Evolutionary conservation across 1,139 yeast genomes (phyloP).

Genomic region (Suhomyces ambrosiae): DNA sequence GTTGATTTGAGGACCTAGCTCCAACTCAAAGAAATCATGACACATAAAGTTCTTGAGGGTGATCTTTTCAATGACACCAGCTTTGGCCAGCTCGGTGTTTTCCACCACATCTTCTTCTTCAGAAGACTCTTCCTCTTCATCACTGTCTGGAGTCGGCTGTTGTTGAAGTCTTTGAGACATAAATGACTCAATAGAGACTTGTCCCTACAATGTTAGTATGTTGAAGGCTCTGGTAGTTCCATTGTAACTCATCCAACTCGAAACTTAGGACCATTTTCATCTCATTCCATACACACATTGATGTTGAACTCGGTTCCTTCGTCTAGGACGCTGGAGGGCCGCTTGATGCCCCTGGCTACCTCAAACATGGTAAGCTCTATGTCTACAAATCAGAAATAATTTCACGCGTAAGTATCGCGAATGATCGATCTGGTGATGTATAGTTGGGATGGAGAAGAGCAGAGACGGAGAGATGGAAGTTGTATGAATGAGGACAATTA

Average conservation of each 20-base stretch:
- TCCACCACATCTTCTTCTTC: conserved; percentile 20
- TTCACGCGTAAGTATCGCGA: too few species aligned
- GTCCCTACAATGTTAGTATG: conserved; percentile 11
- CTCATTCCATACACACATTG: conserved; percentile 7
- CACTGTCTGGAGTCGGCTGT: conserved; percentile 4
- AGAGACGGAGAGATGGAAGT: too few species aligned
- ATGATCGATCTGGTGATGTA: too few species aligned
- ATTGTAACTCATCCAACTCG: conserved; percentile 1
- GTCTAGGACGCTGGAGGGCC: conserved; percentile 8
- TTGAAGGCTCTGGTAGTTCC: background rate
- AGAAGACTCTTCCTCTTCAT: conserved; percentile 9
- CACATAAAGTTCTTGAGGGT: conserved; percentile 73
- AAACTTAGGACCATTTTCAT: too few species aligned
- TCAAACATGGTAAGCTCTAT: conserved; percentile 3
- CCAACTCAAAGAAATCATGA: conserved; percentile 77
- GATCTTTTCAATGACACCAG: conserved; percentile 61
- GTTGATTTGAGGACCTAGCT: conserved; percentile 81
- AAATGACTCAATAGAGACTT: conserved; percentile 9
- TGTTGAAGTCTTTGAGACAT: conserved; percentile 10
- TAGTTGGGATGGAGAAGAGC: too few species aligned
- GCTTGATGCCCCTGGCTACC: conserved; percentile 8
- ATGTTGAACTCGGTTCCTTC: conserved; percentile 7
- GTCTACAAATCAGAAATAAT: too few species aligned
- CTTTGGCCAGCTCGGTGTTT: conserved; percentile 38
- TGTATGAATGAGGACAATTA: too few species aligned